phyloP scores from a whole-genome alignment of 1,139 yeast genomes.

The Debaryomyces sp. region DNA sequence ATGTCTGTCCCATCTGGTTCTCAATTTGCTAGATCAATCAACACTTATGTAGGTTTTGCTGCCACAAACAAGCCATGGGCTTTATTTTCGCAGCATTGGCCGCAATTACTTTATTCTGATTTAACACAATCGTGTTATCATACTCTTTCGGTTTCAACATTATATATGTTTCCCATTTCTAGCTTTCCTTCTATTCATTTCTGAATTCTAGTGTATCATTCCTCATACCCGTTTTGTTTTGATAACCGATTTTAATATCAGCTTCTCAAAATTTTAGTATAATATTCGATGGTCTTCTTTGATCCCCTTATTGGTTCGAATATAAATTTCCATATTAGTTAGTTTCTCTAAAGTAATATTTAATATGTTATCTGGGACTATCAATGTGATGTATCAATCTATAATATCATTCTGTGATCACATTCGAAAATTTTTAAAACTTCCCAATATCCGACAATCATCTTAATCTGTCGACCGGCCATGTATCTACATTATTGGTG shows the following conservation, averaged over 20 bases:
- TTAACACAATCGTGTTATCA: not conserved
- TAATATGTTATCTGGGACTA: no score
- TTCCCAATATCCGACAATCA: no score
- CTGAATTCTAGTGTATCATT: not conserved
- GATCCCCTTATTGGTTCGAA: no score
- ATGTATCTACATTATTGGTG: no score
- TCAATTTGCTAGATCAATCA: not conserved
- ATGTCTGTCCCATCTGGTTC: not conserved
- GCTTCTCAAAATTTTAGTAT: not conserved
- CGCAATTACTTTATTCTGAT: not conserved
- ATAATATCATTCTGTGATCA: no score
- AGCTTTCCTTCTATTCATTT: not conserved
- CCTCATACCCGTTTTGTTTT: no score
- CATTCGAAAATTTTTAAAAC: no score
- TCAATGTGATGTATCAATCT: no score
- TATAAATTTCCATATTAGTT: not conserved
- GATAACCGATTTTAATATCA: no score
- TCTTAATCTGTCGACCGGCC: no score
- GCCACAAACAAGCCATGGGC: not conserved
- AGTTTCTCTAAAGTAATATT: no score
- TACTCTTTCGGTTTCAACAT: not conserved
- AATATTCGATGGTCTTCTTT: not conserved
- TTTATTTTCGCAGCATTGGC: not conserved
- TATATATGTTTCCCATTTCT: not conserved
- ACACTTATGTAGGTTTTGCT: not conserved